A percentile compares a stretch with the other conserved stretches of the same genome.
Evolutionary conservation across 495 filamentous ascomycete genomes (phyloP).

Genomic region (Podospora comata): DNA sequence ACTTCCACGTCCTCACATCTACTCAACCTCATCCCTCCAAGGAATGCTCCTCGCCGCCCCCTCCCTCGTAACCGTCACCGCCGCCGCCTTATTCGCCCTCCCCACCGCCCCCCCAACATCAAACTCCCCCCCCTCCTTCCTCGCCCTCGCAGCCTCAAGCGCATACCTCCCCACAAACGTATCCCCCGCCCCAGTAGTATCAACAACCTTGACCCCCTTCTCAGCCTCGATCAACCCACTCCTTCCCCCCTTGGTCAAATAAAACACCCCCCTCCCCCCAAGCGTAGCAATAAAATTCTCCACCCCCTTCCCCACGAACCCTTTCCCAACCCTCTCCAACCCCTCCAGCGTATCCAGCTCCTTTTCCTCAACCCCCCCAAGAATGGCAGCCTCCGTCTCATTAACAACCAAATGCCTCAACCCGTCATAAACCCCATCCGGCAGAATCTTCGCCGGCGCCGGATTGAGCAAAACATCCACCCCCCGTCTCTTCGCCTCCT

Average conservation of each 20-base stretch:
- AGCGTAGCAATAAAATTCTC: slow-evolving; percentile 78
- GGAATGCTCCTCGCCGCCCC: slow-evolving; percentile 91
- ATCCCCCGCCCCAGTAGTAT: slow-evolving; percentile 93
- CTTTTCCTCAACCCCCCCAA: slow-evolving; percentile 53
- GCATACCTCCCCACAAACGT: slow-evolving; percentile 92
- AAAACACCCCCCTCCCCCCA: slow-evolving; percentile 71
- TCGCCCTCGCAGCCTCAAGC: slow-evolving; percentile 51
- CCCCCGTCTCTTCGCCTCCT: slow-evolving; percentile 46
- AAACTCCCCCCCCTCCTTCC: slow-evolving; percentile 32
- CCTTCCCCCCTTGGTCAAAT: slow-evolving; percentile 37
- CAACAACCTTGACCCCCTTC: slow-evolving; percentile 65
- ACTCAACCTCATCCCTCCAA: slow-evolving; percentile 71
- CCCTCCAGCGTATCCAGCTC: slow-evolving; percentile 48
- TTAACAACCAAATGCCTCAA: slow-evolving; percentile 85
- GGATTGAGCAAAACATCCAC: slow-evolving; percentile 77
- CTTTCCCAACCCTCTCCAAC: slow-evolving; percentile 44
- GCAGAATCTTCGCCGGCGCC: slow-evolving; percentile 69
- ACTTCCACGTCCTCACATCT: neutral
- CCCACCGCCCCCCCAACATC: slow-evolving; percentile 59
- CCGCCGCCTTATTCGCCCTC: slow-evolving; percentile 70
- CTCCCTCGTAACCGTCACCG: slow-evolving; percentile 67
- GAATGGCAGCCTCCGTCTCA: slow-evolving; percentile 80
- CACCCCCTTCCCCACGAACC: slow-evolving; percentile 66
- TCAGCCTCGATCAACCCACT: slow-evolving; percentile 51
- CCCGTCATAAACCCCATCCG: slow-evolving; percentile 60